Base-by-base conservation (phyloP, 164 flowering plant genomes). In the Vitis riparia region DNA sequence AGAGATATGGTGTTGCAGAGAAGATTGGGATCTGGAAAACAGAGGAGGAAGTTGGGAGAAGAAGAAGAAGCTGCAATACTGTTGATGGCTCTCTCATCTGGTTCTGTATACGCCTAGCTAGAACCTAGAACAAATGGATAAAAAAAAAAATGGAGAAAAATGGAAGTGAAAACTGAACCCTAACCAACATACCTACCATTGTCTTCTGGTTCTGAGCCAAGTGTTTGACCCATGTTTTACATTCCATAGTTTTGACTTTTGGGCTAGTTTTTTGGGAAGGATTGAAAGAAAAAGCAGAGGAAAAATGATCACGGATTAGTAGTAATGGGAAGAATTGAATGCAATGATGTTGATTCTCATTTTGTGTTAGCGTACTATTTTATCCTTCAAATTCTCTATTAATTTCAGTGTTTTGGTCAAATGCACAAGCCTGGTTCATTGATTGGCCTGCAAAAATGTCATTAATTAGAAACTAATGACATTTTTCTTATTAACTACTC, bases 41-140 rank as follows among this genome's bases (percentile, higher is more conserved):
- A 76, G 70, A 72, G 72, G 81, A 71, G 64, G 64, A 73, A 75
- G 70, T 44, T 85, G 66, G 78, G 82, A 44, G 98, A 91, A 55
- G 95, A 89, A 75, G 94, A 90, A 69, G 79, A 80, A 75, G 97
- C 97, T 3, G 93, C 98, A 4, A 69, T 89, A 5, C 76, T 91
- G 9, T 75, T 93, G 68, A 89, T 93, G 98, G 88, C 94, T 32
- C 79, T 93, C 0, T 93, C 97, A 7, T 87, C 79, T 68, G 93
- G 90, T 49, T 82, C 82, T 63, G 83, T 81, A 7, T 81, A 58
- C 73, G 87, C 85, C 32, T 81, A 72, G 56, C 5, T 37, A 23
- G 27, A 23, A 23, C 44, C 44, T 37, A 3, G 6, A 37, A 3
- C 44, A 3, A 23, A 23, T 0, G 44, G 44, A 37, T 3, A 37